Conservation (phyloP, 139 green algal genomes). For the Penium margaritaceum region DNA sequence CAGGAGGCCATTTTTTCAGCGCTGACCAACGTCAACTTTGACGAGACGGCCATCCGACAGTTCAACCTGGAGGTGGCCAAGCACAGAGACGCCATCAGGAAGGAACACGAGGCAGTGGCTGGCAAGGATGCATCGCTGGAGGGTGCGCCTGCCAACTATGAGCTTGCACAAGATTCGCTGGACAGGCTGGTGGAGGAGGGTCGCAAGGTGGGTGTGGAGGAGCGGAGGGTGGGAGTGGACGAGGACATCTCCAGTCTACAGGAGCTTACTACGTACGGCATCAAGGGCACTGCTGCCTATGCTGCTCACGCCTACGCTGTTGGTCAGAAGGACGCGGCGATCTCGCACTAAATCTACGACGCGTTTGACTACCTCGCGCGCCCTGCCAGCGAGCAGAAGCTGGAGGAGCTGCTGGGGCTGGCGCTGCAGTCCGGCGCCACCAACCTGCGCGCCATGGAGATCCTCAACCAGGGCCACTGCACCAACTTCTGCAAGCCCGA, state of each 20-base stretch:
- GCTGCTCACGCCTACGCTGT: conserved; percentile 50
- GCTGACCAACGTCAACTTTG: no score
- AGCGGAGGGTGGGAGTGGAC: conserved; percentile 46
- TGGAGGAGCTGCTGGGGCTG: conserved; percentile 48
- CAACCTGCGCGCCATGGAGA: conserved; percentile 54
- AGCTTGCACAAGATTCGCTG: no score
- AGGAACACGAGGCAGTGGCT: no score
- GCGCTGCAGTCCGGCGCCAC: conserved; percentile 48
- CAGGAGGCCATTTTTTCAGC: no score
- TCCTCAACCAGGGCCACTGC: conserved; percentile 58
- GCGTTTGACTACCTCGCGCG: conserved; percentile 45
- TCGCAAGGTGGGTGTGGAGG: conserved; percentile 41
- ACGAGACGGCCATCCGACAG: no score
- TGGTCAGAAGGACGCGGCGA: conserved; percentile 18
- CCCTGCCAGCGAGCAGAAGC: conserved; percentile 31
- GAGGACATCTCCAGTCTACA: conserved; percentile 59
- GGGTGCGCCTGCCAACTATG: no score
- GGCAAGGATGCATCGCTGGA: no score
- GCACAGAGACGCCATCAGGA: no score
- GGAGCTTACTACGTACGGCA: conserved; percentile 59
- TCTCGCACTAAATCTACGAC: conserved; percentile 51
- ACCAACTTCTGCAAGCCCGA: conserved; percentile 37
- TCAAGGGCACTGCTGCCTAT: conserved; percentile 62
- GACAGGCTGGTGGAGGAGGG: no score
- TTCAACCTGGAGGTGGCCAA: no score